Evolutionary conservation across 2,329 filamentous ascomycete genomes (phyloP).

Genomic region (Seiridium unicorne): DNA sequence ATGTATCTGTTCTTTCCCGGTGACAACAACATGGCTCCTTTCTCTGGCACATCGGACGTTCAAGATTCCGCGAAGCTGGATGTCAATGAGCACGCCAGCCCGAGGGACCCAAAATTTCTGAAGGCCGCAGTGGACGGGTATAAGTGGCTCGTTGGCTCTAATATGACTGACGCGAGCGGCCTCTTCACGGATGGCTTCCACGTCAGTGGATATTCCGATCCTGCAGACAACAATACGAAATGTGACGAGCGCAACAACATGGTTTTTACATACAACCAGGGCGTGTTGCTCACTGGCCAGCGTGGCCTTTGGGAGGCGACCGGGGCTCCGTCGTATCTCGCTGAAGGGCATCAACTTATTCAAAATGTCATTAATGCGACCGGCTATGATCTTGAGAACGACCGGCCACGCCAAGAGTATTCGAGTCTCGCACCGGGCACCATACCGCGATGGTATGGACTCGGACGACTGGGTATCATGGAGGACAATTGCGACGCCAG

Average conservation of each 20-base stretch:
- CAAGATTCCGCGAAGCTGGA: slow-evolving; percentile 22
- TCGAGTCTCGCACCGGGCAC: slow-evolving; percentile 27
- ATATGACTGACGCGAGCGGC: slow-evolving; percentile 76
- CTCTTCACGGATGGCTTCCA: slow-evolving; percentile 89
- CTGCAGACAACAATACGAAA: slow-evolving; percentile 61
- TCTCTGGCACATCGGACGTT: slow-evolving; percentile 33
- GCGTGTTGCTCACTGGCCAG: slow-evolving; percentile 80
- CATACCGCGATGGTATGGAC: slow-evolving; percentile 64
- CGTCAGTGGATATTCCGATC: slow-evolving; percentile 63
- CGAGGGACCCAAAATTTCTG: slow-evolving; percentile 63
- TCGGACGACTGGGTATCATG: slow-evolving; percentile 77
- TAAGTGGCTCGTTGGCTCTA: slow-evolving; percentile 72
- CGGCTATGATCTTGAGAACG: slow-evolving; percentile 61
- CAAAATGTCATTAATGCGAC: slow-evolving; percentile 73
- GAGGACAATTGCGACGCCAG: slow-evolving; percentile 80
- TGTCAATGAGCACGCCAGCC: slow-evolving; percentile 30
- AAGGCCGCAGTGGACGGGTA: slow-evolving; percentile 76
- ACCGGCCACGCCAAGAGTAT: slow-evolving; percentile 40
- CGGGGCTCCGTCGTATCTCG: slow-evolving; percentile 66
- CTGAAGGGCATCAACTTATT: slow-evolving; percentile 78
- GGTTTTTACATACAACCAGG: slow-evolving; percentile 96
- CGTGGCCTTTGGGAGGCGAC: slow-evolving; percentile 79
- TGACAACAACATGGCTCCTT: slow-evolving; percentile 72
- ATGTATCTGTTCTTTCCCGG: slow-evolving; percentile 93
- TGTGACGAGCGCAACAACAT: slow-evolving; percentile 84